Percentiles rank a stretch among this genome's conserved stretches.
Conservation (phyloP, 345 rosid species). For the Pelargonium nanum region DNA sequence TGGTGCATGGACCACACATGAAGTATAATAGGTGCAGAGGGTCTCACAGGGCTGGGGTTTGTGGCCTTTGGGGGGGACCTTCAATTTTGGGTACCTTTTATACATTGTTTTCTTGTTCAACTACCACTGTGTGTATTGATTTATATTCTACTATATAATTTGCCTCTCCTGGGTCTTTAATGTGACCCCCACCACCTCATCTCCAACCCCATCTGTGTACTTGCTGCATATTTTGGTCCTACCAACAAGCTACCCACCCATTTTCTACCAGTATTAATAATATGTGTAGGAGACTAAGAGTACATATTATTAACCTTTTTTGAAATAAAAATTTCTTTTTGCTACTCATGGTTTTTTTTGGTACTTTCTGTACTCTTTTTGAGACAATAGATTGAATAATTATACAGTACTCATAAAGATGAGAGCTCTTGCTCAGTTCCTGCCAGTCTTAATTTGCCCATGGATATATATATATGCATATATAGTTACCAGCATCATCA, state of each 20-base stretch:
- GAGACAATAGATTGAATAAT: not conserved
- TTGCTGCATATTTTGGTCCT: not conserved
- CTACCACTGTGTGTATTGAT: not conserved
- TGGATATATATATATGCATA: no score
- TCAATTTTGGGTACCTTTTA: no score
- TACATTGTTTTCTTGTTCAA: not conserved
- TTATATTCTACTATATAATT: not conserved
- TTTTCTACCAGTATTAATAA: no score
- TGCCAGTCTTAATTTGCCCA: not conserved
- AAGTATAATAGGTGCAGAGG: no score
- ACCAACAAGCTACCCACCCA: no score
- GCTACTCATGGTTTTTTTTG: not conserved
- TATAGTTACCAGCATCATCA: no score
- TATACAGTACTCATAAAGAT: not conserved
- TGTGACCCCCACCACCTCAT: not conserved
- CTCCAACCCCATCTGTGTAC: not conserved
- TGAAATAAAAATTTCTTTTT: not conserved
- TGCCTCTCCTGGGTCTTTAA: no score
- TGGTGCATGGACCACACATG: conserved; percentile 9
- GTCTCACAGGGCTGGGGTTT: no score
- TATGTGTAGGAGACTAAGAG: not conserved
- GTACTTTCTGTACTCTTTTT: not conserved
- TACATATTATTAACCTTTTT: not conserved
- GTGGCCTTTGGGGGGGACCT: not conserved
- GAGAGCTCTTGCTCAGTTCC: not conserved